phyloP scores from a whole-genome alignment of 1,284 basidiomycete species.

The Moniliophthora roreri region DNA sequence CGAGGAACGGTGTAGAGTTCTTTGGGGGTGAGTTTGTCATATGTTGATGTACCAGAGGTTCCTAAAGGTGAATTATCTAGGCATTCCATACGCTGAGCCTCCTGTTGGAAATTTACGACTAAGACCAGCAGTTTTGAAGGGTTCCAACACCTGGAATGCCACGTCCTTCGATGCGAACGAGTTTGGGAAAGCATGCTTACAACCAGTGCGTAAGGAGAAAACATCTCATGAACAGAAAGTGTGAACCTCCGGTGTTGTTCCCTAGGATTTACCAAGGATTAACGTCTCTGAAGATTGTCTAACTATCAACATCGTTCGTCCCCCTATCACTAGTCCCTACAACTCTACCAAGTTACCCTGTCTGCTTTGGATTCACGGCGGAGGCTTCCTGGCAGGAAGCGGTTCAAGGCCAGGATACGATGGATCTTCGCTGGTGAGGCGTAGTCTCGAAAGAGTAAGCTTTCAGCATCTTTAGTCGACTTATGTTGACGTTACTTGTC shows the following conservation, averaged over 20 bases:
- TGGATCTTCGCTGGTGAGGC: background rate
- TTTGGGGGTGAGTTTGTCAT: too few species aligned
- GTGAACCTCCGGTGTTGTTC: background rate
- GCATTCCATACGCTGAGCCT: constrained; percentile 1
- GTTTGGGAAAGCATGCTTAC: constrained; percentile 9
- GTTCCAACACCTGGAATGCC: background rate
- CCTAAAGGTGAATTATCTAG: too few species aligned
- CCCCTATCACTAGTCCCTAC: too few species aligned
- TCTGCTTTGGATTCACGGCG: constrained; percentile 7
- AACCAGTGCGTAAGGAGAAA: background rate
- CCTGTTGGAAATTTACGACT: background rate
- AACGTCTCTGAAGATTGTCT: constrained; percentile 3
- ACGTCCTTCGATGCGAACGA: background rate
- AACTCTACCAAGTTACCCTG: too few species aligned
- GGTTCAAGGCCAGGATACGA: constrained; percentile 1
- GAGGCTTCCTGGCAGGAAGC: constrained; percentile 1
- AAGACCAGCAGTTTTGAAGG: background rate
- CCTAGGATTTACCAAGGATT: background rate
- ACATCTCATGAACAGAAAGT: background rate
- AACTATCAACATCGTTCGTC: background rate
- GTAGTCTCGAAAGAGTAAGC: constrained; percentile 1
- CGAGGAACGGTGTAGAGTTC: background rate
- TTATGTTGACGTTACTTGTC: background rate
- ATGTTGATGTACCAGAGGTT: too few species aligned
- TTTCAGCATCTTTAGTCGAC: too few species aligned